Evolutionary conservation across 148 eudicot species (phyloP).

Genomic region (Arbutus unedo): DNA sequence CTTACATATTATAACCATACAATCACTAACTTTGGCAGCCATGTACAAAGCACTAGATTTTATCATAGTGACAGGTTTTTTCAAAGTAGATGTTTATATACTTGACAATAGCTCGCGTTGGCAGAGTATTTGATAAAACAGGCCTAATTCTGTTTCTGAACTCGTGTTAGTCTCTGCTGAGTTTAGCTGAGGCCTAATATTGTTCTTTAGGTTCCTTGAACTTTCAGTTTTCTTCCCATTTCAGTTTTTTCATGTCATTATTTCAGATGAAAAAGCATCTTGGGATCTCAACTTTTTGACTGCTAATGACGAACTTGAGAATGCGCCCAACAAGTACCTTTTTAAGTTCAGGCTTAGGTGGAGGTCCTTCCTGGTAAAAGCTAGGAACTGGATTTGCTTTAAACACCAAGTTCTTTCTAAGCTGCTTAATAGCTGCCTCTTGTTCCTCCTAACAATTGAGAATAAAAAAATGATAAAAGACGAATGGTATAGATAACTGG

Average conservation of each 20-base stretch:
- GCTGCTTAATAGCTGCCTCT: conserved; percentile 72
- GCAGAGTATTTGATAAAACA: background rate
- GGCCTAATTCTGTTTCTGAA: background rate
- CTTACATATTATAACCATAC: background rate
- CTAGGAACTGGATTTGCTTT: conserved; percentile 91
- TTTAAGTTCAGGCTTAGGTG: conserved; percentile 85
- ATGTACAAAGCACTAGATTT: background rate
- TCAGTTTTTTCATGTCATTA: background rate
- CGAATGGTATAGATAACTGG: conserved; percentile 1
- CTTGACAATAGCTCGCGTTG: background rate
- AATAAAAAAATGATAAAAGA: background rate
- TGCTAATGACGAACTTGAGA: background rate
- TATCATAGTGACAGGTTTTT: background rate
- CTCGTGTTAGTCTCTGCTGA: background rate
- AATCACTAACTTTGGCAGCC: background rate
- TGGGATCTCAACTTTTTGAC: background rate
- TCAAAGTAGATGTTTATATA: background rate
- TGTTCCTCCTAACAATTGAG: conserved; percentile 67
- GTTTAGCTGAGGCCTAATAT: background rate
- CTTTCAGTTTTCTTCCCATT: background rate
- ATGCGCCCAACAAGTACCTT: conserved; percentile 52
- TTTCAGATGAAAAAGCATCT: conserved; percentile 3
- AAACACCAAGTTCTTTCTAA: conserved; percentile 67
- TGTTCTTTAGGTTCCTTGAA: background rate
- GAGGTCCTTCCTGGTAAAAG: conserved; percentile 86